Evolutionary conservation across 805 yeast species (phyloP).

Genomic region (Yamadazyma olivae): DNA sequence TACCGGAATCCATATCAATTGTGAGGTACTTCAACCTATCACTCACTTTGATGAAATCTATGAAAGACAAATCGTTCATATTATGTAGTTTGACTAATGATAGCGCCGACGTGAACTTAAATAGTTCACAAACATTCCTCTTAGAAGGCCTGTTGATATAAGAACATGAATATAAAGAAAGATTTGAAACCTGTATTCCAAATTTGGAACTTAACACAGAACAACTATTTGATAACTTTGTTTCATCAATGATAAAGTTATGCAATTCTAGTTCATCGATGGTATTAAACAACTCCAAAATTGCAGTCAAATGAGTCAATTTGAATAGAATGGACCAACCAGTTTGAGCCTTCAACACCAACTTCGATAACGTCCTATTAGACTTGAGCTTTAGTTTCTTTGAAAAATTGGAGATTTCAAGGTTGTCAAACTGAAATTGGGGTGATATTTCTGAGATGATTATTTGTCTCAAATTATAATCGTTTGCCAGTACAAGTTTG

Average conservation of each 20-base stretch:
- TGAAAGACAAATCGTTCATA: slow-evolving; percentile 46
- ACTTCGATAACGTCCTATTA: slow-evolving; percentile 23
- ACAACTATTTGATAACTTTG: slow-evolving; percentile 13
- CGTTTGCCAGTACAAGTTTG: slow-evolving; percentile 21
- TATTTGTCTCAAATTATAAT: slow-evolving; percentile 45
- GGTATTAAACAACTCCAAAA: slow-evolving; percentile 36
- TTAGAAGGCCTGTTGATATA: slow-evolving; percentile 14
- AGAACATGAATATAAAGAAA: slow-evolving; percentile 20
- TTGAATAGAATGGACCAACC: slow-evolving; percentile 56
- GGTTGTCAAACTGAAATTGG: slow-evolving; percentile 39
- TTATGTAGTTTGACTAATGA: slow-evolving; percentile 37
- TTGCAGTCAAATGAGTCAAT: slow-evolving; percentile 40
- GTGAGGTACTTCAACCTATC: slow-evolving; percentile 34
- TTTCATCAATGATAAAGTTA: slow-evolving; percentile 48
- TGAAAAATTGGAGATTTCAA: neutral
- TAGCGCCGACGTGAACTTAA: slow-evolving; percentile 36
- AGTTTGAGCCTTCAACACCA: slow-evolving; percentile 40
- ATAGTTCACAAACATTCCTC: slow-evolving; percentile 28
- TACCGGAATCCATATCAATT: slow-evolving; percentile 48
- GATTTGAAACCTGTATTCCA: slow-evolving; percentile 8
- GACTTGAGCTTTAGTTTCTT: slow-evolving; percentile 8
- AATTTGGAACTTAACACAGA: neutral
- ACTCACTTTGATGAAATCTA: slow-evolving; percentile 42
- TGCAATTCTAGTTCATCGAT: slow-evolving; percentile 42
- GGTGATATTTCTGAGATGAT: slow-evolving; percentile 47